These are phyloP conservation scores for Nepenthes alata DNA, from an alignment of 179 eudicot genomes.

Conservation along the genomic window DNA sequence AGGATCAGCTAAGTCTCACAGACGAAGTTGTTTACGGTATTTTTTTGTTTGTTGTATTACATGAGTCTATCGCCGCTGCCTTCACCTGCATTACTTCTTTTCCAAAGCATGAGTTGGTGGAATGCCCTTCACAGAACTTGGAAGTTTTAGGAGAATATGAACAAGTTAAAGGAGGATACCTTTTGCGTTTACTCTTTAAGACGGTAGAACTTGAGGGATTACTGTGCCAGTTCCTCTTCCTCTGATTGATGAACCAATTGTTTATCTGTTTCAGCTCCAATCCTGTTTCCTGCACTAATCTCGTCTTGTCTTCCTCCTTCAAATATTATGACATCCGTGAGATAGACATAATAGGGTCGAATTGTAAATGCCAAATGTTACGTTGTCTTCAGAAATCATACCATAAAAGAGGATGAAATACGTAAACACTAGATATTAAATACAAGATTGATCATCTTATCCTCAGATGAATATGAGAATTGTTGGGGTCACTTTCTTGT, in stretches of 20 bases:
- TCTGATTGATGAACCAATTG: conserved; percentile 24
- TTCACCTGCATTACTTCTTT: conserved; percentile 27
- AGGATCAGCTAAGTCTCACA: too few relatives aligned
- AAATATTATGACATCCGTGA: not conserved
- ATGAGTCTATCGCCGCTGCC: conserved; percentile 8
- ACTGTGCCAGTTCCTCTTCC: conserved; percentile 87
- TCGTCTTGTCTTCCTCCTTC: conserved; percentile 81
- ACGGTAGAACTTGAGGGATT: conserved; percentile 61
- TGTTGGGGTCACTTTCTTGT: too few relatives aligned
- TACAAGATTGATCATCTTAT: too few relatives aligned
- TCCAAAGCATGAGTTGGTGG: conserved; percentile 8
- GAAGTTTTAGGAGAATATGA: not conserved
- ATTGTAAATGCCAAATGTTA: too few relatives aligned
- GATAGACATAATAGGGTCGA: too few relatives aligned
- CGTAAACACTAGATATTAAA: too few relatives aligned
- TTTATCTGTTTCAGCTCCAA: conserved; percentile 71
- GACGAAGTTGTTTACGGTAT: too few relatives aligned
- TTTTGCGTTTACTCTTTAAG: conserved; percentile 66
- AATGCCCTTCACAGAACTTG: not conserved
- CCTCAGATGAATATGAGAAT: too few relatives aligned
- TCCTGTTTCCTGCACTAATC: conserved; percentile 79
- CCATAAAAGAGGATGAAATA: too few relatives aligned
- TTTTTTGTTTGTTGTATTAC: not conserved
- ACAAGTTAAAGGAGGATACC: conserved; percentile 18
- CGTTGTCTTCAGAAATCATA: too few relatives aligned